A percentile compares a stretch with the other conserved stretches of the same genome.
Evolutionary conservation across 495 filamentous ascomycete genomes (phyloP).

Genomic region (Bathelium albidoporum): DNA sequence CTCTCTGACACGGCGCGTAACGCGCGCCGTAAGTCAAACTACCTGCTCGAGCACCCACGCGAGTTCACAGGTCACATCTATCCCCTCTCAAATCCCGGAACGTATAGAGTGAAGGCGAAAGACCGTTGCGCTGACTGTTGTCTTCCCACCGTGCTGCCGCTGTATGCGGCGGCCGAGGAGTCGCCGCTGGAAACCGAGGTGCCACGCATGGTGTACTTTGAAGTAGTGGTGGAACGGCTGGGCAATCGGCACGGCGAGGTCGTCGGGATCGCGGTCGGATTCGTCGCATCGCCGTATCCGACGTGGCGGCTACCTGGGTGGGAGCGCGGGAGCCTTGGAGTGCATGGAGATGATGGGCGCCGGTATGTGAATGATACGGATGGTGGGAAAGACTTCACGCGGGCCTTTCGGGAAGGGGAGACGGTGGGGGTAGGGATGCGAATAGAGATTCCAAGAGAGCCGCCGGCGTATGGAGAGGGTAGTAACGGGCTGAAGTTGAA

Average conservation of each 20-base stretch:
- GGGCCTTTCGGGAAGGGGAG: constrained; percentile 43
- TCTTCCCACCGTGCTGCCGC: constrained; percentile 58
- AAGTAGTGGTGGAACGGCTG: constrained; percentile 51
- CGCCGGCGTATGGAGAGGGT: constrained; percentile 21
- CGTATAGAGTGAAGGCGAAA: constrained; percentile 13
- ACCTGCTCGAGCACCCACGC: constrained; percentile 36
- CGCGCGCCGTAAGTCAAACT: constrained; percentile 34
- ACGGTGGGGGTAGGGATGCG: constrained; percentile 62
- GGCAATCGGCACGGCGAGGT: constrained; percentile 22
- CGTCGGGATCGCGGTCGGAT: constrained; percentile 66
- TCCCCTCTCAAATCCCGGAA: constrained; percentile 25
- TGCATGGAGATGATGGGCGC: constrained; percentile 86
- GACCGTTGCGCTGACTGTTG: constrained; percentile 37
- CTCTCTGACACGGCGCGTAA: constrained; percentile 36
- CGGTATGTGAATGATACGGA: constrained; percentile 76
- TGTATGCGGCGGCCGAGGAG: constrained; percentile 61
- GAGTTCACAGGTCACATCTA: constrained; percentile 40
- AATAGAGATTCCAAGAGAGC: constrained; percentile 35
- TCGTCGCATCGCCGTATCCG: constrained; percentile 71
- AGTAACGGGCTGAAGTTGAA: constrained; percentile 18
- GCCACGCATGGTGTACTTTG: constrained; percentile 64
- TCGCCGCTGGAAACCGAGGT: constrained; percentile 51
- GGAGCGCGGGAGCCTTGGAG: constrained; percentile 74
- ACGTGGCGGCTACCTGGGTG: constrained; percentile 82
- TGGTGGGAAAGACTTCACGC: constrained; percentile 67